Evolutionary conservation across 2,329 filamentous ascomycete species (phyloP).

Genomic region (Zasmidium citrigriseum): DNA sequence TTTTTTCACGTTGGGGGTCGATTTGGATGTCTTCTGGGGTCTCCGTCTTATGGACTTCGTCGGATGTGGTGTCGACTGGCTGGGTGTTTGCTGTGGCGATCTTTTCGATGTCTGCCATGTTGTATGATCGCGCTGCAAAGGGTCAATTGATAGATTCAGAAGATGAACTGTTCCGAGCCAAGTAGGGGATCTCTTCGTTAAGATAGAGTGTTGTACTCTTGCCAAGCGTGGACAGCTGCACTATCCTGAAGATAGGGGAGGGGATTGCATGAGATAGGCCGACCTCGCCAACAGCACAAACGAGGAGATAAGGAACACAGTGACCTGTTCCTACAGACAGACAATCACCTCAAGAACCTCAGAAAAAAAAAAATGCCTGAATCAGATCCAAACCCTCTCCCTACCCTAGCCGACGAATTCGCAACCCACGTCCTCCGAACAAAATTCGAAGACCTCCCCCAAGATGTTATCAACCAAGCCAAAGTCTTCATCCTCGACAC

Average conservation of each 20-base stretch:
- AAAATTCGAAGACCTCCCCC: background rate
- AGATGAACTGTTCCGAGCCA: background rate
- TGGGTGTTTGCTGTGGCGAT: background rate
- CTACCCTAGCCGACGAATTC: background rate
- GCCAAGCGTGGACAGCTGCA: background rate
- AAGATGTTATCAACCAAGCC: background rate
- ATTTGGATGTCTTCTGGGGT: background rate
- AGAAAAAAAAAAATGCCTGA: background rate
- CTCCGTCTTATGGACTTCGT: background rate
- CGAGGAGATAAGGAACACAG: background rate
- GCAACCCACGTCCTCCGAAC: background rate
- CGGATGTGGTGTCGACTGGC: background rate
- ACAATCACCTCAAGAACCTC: background rate
- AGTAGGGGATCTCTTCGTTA: background rate
- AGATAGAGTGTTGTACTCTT: background rate
- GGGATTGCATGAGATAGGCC: background rate
- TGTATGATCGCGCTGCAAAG: background rate
- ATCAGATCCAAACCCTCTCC: background rate
- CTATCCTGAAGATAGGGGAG: background rate
- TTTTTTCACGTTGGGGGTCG: background rate
- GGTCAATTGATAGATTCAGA: background rate
- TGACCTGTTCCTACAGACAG: background rate
- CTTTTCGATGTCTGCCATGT: background rate
- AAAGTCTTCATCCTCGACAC: background rate
- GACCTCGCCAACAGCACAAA: background rate